Evolutionary conservation across 164 flowering plant species (phyloP), one percentile per base, ranked within the genome.

Genomic region (Santalum album): DNA sequence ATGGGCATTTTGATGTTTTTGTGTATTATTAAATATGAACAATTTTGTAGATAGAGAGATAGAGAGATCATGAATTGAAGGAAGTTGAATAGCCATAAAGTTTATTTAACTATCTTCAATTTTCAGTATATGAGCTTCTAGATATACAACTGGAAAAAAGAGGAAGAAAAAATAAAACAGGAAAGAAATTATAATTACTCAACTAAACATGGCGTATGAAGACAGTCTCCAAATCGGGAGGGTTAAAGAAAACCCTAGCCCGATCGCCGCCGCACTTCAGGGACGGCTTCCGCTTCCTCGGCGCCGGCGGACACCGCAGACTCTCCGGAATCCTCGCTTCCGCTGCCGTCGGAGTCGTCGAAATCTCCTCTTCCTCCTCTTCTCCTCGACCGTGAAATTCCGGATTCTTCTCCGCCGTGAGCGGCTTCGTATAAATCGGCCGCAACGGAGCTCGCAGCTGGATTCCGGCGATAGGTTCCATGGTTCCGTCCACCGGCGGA

Each of bases 391-490:
- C 35, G 35, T 5, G 35, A 32, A 5, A 5, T 32, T 32, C 5
- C 5, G 35, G 35, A 5, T 12, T 32, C 36, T 32, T 32, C 36
- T 24, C 17, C 58, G 10, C 7, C 49, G 3, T 23, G 3, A 14
- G 20, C 56, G 43, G 43, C 18, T 12, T 54, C 5, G 59, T 29
- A 40, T 46, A 52, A 27, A 73, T 60, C 25, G 62, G 58, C 59
- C 50, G 63, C 34, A 73, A 49, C 10, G 63, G 65, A 24, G 63
- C 23, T 53, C 58, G 53, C 1, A 58, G 27, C 25, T 62, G 51
- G 60, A 65, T 66, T 53, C 73, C 76, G 36, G 68, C 65, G 27
- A 65, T 57, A 12, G 62, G 10, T 12, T 12, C 7, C 36, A 6
- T 32, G 10, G 7, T 7, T 32, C 36, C 36, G 7, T 32, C 36